These are phyloP conservation scores for Vitis hybrid DNA, from an alignment of 177 flowering plant genomes.

Conservation along the genomic window DNA sequence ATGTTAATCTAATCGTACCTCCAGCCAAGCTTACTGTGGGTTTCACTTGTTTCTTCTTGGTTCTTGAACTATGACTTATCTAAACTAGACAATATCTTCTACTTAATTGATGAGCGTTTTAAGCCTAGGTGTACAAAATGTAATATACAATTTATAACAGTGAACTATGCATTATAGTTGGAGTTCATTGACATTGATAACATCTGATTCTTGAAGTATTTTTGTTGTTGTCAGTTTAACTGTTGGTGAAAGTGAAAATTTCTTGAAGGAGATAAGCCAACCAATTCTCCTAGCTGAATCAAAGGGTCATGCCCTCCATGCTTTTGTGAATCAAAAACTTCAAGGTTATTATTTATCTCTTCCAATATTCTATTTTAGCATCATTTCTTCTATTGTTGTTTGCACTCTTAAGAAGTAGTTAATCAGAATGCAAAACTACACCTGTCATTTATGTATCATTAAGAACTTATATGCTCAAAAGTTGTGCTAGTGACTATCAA, in stretches of 20 bases:
- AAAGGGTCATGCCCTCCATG: conserved; percentile 94
- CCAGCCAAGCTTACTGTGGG: too few species aligned
- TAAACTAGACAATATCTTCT: too few species aligned
- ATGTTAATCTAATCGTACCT: too few species aligned
- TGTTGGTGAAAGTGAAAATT: conserved; percentile 61
- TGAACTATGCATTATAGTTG: neutral
- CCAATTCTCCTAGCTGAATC: conserved; percentile 75
- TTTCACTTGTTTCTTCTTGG: too few species aligned
- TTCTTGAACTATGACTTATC: too few species aligned
- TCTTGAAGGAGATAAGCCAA: conserved; percentile 49
- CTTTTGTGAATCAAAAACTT: conserved; percentile 60
- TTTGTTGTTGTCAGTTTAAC: conserved; percentile 50
- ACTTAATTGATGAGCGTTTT: neutral
- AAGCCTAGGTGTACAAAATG: neutral
- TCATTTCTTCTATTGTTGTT: neutral
- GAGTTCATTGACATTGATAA: neutral
- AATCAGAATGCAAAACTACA: too few species aligned
- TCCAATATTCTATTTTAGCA: neutral
- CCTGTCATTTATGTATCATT: too few species aligned
- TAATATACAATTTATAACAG: neutral
- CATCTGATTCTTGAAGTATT: neutral
- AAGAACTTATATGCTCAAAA: too few species aligned
- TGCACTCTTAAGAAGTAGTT: neutral
- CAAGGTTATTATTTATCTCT: too few species aligned
- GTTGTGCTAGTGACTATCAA: too few species aligned